Percentiles rank a stretch among this genome's conserved stretches.
phyloP scores from a whole-genome alignment of 164 flowering plant species.

The Santalum album region DNA sequence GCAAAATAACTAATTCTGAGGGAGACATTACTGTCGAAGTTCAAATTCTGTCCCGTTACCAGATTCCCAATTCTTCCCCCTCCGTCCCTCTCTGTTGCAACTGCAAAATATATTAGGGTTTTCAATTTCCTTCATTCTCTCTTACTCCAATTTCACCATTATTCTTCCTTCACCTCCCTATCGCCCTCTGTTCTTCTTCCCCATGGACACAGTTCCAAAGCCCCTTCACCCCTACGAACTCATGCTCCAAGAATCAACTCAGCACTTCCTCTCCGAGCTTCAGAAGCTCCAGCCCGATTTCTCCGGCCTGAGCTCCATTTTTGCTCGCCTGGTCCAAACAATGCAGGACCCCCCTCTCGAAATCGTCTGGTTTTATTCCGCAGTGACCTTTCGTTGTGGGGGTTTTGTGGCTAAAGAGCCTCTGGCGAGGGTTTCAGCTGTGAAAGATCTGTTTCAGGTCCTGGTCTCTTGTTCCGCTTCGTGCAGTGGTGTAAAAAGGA shows the following conservation, averaged over 20 bases:
- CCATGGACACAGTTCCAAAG: neutral
- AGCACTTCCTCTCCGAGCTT: neutral
- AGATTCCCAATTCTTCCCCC: too few species aligned
- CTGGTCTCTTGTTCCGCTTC: conserved; percentile 17
- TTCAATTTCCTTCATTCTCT: too few species aligned
- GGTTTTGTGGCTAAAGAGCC: conserved; percentile 7
- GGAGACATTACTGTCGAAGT: too few species aligned
- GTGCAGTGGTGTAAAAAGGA: conserved; percentile 10
- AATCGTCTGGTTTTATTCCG: conserved; percentile 33
- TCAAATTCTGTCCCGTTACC: too few species aligned
- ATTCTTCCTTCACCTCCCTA: neutral
- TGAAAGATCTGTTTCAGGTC: neutral
- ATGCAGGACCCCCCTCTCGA: conserved; percentile 34
- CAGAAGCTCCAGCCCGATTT: neutral
- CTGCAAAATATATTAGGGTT: neutral
- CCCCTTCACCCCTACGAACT: neutral
- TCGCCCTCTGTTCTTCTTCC: neutral
- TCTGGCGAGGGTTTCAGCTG: conserved; percentile 5
- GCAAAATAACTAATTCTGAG: too few species aligned
- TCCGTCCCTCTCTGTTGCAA: too few species aligned
- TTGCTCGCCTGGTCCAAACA: conserved; percentile 4
- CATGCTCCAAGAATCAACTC: neutral
- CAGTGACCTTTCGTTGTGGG: conserved; percentile 10
- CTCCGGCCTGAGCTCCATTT: neutral
- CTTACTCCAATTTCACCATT: neutral